Evolutionary conservation across 2,329 filamentous ascomycete species (phyloP), one percentile per base, ranked within the genome.

Genomic region (Trichoderma cornu-damae): DNA sequence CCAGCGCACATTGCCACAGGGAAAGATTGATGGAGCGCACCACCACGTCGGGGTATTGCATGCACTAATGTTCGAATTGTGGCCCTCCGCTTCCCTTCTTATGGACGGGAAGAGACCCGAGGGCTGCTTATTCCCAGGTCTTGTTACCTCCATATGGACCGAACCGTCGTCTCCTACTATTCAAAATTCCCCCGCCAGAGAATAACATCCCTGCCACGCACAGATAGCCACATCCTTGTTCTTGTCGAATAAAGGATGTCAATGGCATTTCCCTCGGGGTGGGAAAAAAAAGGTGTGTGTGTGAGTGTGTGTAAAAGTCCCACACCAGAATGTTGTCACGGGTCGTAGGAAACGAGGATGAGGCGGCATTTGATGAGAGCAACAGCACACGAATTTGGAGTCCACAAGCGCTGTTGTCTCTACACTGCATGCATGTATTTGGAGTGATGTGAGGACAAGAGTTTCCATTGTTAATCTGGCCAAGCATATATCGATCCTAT

Each of bases 401-500:
- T 55, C n/a, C 52, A 43, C 22, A 47, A 55, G 24, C 32, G 40
- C 38, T 22, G 22, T 47, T 47, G 22, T 55, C 42, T 47, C 52
- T 22, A 20, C 22, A 8, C 24, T 30, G 52, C 52, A 47, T 47
- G 16, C n/a, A 16, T 32, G 37, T n/a, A n/a, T n/a, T n/a, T n/a
- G n/a, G n/a, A n/a, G 28, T 6, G 28, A 28, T 14, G 51, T 12
- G n/a, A 18, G 4, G 12, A 11, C 40, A 28, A 14, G 3, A 16
- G 6, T 30, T 35, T 9, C 24, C 11, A 30, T 18, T 51, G n/a
- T 8, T 51, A 3, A 5, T 28, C 16, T 38, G 20, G 16, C 3
- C 42, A 55, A 30, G 22, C 9, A 38, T 8, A 38, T 8, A 30
- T 12, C 16, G 18, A 24, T 22, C n/a, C 16, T 35, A 46, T 18